phyloP scores from a whole-genome alignment of 768 basidiomycete species.

The Termitomyces sp. region DNA sequence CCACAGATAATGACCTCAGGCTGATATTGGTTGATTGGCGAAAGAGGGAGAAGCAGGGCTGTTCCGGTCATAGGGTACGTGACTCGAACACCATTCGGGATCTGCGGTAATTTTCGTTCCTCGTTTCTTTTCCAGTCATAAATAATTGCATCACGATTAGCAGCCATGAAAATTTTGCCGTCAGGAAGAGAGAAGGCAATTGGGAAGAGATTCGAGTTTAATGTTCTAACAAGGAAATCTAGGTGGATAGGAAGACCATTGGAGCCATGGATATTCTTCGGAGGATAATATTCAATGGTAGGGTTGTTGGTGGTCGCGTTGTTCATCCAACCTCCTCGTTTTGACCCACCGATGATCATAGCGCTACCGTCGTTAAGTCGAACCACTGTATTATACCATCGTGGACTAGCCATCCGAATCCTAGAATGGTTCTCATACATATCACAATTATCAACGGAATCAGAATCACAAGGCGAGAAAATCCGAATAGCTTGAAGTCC shows the following conservation, averaged over 20 bases:
- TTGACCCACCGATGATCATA: slow-evolving; percentile 80
- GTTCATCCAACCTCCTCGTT: slow-evolving; percentile 84
- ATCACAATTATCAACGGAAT: slow-evolving; percentile 45
- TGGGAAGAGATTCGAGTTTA: slow-evolving; percentile 82
- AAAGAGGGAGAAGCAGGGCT: slow-evolving; percentile 68
- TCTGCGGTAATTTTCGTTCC: slow-evolving; percentile 57
- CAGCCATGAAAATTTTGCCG: slow-evolving; percentile 69
- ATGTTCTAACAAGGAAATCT: slow-evolving; percentile 62
- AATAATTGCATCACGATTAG: slow-evolving; percentile 75
- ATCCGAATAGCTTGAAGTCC: slow-evolving; percentile 73
- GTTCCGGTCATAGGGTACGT: slow-evolving; percentile 84
- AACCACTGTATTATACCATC: slow-evolving; percentile 78
- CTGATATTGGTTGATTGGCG: slow-evolving; percentile 54
- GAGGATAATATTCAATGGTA: slow-evolving; percentile 78
- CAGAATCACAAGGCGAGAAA: slow-evolving; percentile 60
- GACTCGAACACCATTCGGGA: slow-evolving; percentile 77
- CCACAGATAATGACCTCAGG: slow-evolving; percentile 77
- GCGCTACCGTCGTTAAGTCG: slow-evolving; percentile 75
- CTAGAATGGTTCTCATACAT: slow-evolving; percentile 62
- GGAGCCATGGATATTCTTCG: slow-evolving; percentile 65
- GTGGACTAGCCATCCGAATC: slow-evolving; percentile 70
- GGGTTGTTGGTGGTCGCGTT: slow-evolving; percentile 79
- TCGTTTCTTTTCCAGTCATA: slow-evolving; percentile 69
- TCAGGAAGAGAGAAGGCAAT: slow-evolving; percentile 72
- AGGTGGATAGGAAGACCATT: slow-evolving; percentile 65